Conservation (phyloP, 371 early-diverging fungal species). For the Zopfochytrium polystomum region DNA sequence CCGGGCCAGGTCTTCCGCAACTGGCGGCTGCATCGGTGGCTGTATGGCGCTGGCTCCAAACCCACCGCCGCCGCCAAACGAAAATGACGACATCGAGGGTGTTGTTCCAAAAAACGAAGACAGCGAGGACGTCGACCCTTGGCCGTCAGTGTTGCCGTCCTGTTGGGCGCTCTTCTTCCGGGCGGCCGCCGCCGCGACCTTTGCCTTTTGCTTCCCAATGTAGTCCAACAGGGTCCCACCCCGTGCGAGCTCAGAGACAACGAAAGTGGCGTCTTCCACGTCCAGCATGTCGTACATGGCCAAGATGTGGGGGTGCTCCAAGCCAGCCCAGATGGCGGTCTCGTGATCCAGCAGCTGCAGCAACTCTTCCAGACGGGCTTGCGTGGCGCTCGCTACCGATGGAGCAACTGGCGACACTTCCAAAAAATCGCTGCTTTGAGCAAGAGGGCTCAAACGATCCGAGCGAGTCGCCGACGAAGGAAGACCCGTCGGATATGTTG, state of each 20-base stretch:
- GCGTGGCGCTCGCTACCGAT: neutral
- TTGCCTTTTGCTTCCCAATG: constrained; percentile 12
- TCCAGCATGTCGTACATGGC: constrained; percentile 61
- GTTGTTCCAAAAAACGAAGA: neutral
- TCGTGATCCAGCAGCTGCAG: constrained; percentile 34
- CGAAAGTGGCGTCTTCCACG: constrained; percentile 59
- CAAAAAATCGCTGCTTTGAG: too few relatives aligned
- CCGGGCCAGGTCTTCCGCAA: constrained; percentile 50
- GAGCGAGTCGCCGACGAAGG: neutral
- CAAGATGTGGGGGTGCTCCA: constrained; percentile 68
- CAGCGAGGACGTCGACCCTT: neutral
- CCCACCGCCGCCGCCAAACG: too few relatives aligned
- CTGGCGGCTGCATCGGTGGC: neutral
- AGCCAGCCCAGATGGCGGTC: constrained; percentile 62
- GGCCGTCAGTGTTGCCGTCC: too few relatives aligned
- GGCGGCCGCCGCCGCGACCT: neutral
- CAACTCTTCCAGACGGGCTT: neutral
- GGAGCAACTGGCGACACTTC: too few relatives aligned
- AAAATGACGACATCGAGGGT: neutral
- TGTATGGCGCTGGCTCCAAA: too few relatives aligned
- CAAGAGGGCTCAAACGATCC: neutral
- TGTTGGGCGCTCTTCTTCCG: constrained; percentile 5
- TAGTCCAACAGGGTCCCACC: constrained; percentile 57
- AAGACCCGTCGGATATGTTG: neutral
- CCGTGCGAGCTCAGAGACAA: constrained; percentile 66